Base-by-base conservation (phyloP, 2,329 filamentous ascomycete species). In the Trichoderma atroviride region DNA sequence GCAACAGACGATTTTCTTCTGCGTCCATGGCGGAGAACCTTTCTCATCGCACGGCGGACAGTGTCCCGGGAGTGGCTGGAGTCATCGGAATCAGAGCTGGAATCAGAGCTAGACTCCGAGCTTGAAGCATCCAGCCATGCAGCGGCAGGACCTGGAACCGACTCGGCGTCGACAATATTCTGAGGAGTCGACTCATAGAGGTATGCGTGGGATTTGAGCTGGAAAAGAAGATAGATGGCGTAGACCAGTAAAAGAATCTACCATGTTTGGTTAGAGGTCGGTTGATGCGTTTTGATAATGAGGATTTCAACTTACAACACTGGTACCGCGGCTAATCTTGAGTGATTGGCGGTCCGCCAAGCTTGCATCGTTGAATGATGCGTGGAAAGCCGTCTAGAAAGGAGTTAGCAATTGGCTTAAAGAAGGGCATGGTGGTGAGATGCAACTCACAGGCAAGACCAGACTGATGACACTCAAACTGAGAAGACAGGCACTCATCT, bases 401-500 rank as follows among this genome's bases (percentile, higher is more conserved):
- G 33, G 33, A 4, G 56, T 40, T 72, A 56, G 86, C 35, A 10
- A 7, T 13, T 9, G 19, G 19, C 3, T 4, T 19, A 10, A 81
- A 73, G 86, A 9, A 84, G 1, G 19, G 16, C 43, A 2, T 35
- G 29, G 4, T 16, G 11, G 27, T 10, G 13, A 16, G n/a, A 50
- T 27, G 5, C 10, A 14, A 80, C 47, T 4, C 81, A 92, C 91
- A 1, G 94, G 94, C 14, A 97, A 82, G 31, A 97, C 86, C 27
- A 97, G 84, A 83, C 94, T 97, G 81, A 93, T 94, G 71, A 97
- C 94, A 76, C 92, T 94, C 79, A 97, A 81, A 83, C 93, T 96
- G 74, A 97, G 87, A 74, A 97, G 85, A 81, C 93, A 97, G 63
- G 94, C 94, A 78, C 93, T 97, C 93, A 97, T 97, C 79, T 97